phyloP scores from a whole-genome alignment of 495 filamentous ascomycete genomes.

The Darksidea phi region DNA sequence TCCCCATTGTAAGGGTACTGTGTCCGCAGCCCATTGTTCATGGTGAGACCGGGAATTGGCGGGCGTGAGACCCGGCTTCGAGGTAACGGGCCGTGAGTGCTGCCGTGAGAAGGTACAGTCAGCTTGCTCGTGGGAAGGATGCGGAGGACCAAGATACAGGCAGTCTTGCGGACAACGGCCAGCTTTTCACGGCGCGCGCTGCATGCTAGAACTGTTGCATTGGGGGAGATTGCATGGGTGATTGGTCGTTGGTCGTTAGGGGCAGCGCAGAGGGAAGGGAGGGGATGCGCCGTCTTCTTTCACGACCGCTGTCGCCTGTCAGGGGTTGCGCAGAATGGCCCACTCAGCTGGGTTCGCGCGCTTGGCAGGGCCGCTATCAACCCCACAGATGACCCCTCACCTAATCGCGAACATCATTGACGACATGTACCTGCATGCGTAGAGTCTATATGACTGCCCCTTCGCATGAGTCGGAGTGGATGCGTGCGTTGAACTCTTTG shows the following conservation, averaged over 20 bases:
- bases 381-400: too few relatives aligned
- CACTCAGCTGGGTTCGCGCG: too few relatives aligned
- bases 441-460: too few relatives aligned
- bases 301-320: too few relatives aligned
- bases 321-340: too few relatives aligned
- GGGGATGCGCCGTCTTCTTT: too few relatives aligned
- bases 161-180: slow-evolving; percentile 14
- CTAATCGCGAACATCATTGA: too few relatives aligned
- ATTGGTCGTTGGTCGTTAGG: not conserved
- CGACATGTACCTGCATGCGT: too few relatives aligned
- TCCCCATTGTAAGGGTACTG: slow-evolving; percentile 26
- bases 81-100: slow-evolving; percentile 2
- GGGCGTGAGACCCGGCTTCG: not conserved
- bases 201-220: slow-evolving; percentile 6
- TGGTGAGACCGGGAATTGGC: slow-evolving; percentile 1
- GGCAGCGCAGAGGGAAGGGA: not conserved
- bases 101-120: slow-evolving; percentile 16
- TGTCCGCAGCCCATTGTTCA: slow-evolving; percentile 33
- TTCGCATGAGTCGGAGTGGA: too few relatives aligned
- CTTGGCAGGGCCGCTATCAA: too few relatives aligned
- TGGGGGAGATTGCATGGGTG: not conserved
- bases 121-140: slow-evolving; percentile 3
- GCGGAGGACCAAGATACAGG: slow-evolving; percentile 1
- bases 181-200: slow-evolving; percentile 19
- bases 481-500: too few relatives aligned